Conservation (phyloP, 345 rosid genomes). For the Pistacia integerrima region DNA sequence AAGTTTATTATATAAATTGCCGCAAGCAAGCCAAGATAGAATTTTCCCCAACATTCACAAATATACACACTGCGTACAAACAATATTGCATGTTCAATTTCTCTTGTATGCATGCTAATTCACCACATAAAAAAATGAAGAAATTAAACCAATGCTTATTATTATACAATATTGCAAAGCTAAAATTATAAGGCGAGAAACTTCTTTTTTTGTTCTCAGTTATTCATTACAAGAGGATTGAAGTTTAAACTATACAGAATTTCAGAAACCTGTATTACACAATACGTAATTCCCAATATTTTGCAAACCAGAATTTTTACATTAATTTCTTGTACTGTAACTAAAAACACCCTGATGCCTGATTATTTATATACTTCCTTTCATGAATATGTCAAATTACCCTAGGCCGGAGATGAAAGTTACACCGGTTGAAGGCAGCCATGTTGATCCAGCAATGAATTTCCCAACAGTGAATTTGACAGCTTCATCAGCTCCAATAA, state of each 20-base stretch:
- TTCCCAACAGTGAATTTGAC: constrained; percentile 43
- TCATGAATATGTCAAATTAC: not conserved
- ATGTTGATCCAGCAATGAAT: constrained; percentile 49
- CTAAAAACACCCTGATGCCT: not conserved
- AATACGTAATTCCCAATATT: not conserved
- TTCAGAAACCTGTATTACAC: not conserved
- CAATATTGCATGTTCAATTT: no score
- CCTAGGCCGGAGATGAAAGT: constrained; percentile 50
- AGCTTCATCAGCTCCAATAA: constrained; percentile 46
- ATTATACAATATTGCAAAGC: not conserved
- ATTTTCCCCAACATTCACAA: not conserved
- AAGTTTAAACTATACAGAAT: not conserved
- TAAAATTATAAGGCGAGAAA: not conserved
- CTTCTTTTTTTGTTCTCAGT: not conserved
- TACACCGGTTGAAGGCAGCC: constrained; percentile 72
- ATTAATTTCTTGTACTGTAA: no score
- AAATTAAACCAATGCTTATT: not conserved
- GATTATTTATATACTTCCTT: not conserved
- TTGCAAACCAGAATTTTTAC: no score
- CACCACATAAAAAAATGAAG: not conserved
- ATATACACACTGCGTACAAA: not conserved
- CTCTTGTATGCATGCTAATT: not conserved
- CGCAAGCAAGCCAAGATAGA: not conserved
- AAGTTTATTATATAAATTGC: not conserved
- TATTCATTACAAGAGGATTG: not conserved